Conservation (phyloP, 306 rosid species). For the Castanea mollissima region DNA sequence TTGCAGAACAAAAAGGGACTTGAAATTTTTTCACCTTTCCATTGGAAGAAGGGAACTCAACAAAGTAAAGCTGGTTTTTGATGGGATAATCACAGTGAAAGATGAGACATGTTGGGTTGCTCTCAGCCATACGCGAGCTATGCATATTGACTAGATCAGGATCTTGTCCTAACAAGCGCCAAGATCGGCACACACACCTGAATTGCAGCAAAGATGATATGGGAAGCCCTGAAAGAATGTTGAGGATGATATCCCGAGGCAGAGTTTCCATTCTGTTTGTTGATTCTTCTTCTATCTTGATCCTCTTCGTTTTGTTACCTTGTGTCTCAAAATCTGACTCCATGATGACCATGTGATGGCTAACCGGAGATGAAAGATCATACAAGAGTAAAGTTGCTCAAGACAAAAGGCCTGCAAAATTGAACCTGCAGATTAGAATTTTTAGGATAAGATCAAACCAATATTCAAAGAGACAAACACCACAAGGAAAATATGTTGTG, state of each 20-base stretch:
- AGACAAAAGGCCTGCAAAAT: not conserved
- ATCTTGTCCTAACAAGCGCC: constrained; percentile 23
- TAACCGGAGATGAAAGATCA: not conserved
- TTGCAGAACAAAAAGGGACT: constrained; percentile 23
- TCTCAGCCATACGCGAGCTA: not conserved
- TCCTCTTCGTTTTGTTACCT: constrained; percentile 8
- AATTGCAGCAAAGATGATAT: constrained; percentile 32
- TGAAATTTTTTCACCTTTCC: constrained; percentile 16
- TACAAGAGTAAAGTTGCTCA: not conserved
- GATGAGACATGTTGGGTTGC: constrained; percentile 26
- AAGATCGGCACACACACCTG: constrained; percentile 29
- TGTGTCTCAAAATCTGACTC: constrained; percentile 13
- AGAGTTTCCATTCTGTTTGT: constrained; percentile 21
- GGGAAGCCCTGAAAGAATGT: constrained; percentile 33
- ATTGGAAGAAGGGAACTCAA: constrained; percentile 13
- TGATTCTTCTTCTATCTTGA: constrained; percentile 11
- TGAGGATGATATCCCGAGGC: constrained; percentile 14
- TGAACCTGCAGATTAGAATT: not conserved
- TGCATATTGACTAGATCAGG: constrained; percentile 6
- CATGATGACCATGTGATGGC: constrained; percentile 10
- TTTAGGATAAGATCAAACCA: not conserved
- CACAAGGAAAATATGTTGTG: constrained; percentile 24
- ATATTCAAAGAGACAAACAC: constrained; percentile 27
- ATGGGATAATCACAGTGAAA: constrained; percentile 43
- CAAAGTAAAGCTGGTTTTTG: constrained; percentile 34